Conservation (phyloP, 2,329 filamentous ascomycete species). For the Penicillium sp. region DNA sequence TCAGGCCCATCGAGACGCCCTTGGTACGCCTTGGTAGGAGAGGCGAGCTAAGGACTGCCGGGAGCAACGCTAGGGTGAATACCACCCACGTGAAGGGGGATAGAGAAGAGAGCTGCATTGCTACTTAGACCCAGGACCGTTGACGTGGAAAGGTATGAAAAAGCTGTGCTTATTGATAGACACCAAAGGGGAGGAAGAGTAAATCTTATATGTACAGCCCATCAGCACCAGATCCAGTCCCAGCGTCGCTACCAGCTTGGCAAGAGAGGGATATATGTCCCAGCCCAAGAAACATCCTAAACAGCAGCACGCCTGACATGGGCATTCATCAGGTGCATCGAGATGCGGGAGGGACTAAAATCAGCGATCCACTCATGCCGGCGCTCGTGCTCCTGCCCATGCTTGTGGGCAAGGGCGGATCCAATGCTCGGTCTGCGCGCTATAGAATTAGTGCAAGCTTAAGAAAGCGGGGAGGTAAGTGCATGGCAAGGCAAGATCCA, state of each 20-base stretch:
- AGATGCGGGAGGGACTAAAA: background rate
- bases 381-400: constrained; percentile 1
- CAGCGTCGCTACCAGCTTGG: background rate
- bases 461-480: constrained; percentile 2
- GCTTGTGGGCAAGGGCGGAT: background rate
- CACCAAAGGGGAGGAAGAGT: background rate
- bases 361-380: constrained; percentile 1
- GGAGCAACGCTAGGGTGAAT: constrained; percentile 9
- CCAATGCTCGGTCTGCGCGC: background rate
- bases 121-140: background rate
- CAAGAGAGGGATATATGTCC: background rate
- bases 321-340: constrained; percentile 12
- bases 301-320: constrained; percentile 10
- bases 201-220: constrained; percentile 11
- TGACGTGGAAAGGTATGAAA: background rate
- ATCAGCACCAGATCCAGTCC: background rate
- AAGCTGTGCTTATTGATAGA: background rate
- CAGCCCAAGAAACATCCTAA: background rate
- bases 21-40: constrained; percentile 14
- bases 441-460: background rate
- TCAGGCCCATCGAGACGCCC: constrained; percentile 27
- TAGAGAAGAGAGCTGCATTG: constrained; percentile 6
- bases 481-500: constrained; percentile 1
- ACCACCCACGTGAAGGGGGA: constrained; percentile 8
- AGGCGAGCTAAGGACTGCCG: constrained; percentile 18